Evolutionary conservation across 164 flowering plant genomes (phyloP), one percentile per base, ranked within the genome.

Genomic region (Vitis riparia): DNA sequence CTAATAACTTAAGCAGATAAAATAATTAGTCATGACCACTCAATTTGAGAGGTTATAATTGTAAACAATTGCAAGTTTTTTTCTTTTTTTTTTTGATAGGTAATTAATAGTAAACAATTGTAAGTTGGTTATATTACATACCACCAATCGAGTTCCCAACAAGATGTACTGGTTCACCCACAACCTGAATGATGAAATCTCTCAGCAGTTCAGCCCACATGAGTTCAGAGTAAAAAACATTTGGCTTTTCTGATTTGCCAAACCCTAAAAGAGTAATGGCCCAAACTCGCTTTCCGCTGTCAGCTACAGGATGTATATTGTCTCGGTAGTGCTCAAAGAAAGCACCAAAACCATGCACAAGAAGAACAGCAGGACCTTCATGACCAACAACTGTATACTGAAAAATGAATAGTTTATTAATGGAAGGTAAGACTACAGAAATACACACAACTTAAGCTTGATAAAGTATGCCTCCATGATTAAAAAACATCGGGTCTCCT

Each of bases 341-440:
- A 49, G 97, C 97, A 71, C 98, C 98, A 79, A 93, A 93, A 77
- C 98, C 98, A 82, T 93, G 98, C 17, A 91, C 97, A 53, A 93
- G 87, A 69, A 93, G 87, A 75, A 83, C 55, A 59, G 92, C 85
- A 74, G 98, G 98, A 62, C 98, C 98, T 78, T 81, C 82, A 52
- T 78, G 63, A 56, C 98, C 98, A 76, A 75, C 80, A 73, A 83
- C 88, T 73, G 93, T 84, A 70, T 93, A 93, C 98, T 93, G 85
- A 49, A 76, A 68, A 61, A 66, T 63, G 60, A 69, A 49, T n/a
- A 47, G 47, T 29, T 65, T 17, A 9, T 60, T 32, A 68, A 55
- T 48, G 63, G 29, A 69, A 32, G 50, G 58, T 10, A 30, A 60
- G 67, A 62, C 61, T 55, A 48, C 11, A 47, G 15, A 9, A 37